These are phyloP conservation scores for Solanum sparsipilum DNA, from an alignment of 257 asterid species.

Conservation along the genomic window DNA sequence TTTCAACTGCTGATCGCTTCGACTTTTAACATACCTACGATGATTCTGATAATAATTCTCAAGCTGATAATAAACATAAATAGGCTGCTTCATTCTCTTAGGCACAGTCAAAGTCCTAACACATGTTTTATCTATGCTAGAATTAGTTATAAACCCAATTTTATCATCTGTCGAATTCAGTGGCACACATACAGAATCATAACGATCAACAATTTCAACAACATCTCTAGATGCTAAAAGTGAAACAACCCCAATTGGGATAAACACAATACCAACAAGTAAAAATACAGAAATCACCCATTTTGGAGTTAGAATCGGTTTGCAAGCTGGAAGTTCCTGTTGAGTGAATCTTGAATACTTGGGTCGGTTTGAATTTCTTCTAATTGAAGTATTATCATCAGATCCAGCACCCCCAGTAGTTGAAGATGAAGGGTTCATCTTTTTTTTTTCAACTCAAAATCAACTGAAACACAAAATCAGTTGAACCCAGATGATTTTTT, in stretches of 20 bases:
- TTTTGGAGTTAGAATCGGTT: conserved; percentile 91
- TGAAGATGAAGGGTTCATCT: conserved; percentile 36
- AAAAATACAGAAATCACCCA: conserved; percentile 90
- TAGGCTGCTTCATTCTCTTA: conserved; percentile 38
- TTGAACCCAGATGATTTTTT: background rate
- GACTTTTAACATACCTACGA: conserved; percentile 92
- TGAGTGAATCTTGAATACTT: conserved; percentile 97
- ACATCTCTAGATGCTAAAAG: conserved; percentile 59
- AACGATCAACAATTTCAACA: conserved; percentile 50
- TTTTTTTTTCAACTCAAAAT: background rate
- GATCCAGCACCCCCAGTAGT: conserved; percentile 39
- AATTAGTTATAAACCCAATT: conserved; percentile 19
- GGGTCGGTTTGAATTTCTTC: conserved; percentile 83
- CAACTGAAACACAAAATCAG: background rate
- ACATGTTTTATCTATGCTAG: conserved; percentile 27
- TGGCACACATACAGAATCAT: conserved; percentile 44
- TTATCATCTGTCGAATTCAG: conserved; percentile 14
- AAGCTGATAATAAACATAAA: conserved; percentile 53
- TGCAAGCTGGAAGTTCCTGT: conserved; percentile 98
- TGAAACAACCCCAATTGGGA: conserved; percentile 87
- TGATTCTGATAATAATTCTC: conserved; percentile 60
- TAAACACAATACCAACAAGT: conserved; percentile 64
- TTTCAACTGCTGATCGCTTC: conserved; percentile 89
- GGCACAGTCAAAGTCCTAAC: conserved; percentile 25
- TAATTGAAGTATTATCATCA: conserved; percentile 48